Conservation (phyloP, 345 rosid species). For the Litchi chinensis region DNA sequence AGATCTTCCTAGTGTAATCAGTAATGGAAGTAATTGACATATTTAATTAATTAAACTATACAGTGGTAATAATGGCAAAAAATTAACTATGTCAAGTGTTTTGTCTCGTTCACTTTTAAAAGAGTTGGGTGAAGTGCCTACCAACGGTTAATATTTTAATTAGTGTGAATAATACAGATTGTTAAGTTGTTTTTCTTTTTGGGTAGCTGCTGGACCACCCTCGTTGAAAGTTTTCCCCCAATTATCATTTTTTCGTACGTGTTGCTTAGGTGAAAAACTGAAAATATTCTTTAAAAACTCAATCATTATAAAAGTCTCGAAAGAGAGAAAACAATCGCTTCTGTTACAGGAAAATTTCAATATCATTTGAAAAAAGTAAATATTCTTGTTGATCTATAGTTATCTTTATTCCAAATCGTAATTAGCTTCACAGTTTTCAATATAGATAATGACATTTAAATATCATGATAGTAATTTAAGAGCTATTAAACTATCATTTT, state of each 20-base stretch:
- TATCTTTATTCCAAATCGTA: background rate
- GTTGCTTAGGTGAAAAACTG: too few species aligned
- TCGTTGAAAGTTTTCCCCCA: background rate
- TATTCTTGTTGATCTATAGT: background rate
- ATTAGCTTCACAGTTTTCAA: background rate
- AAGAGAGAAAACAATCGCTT: background rate
- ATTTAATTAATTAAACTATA: too few species aligned
- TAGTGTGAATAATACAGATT: too few species aligned
- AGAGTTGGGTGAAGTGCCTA: background rate
- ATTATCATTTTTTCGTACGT: too few species aligned
- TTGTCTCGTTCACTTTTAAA: too few species aligned
- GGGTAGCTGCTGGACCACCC: background rate
- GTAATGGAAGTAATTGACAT: too few species aligned
- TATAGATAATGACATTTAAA: too few species aligned
- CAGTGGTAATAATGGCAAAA: too few species aligned
- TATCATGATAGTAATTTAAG: too few species aligned
- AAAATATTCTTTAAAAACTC: background rate
- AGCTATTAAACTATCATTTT: too few species aligned
- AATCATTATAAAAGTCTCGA: background rate
- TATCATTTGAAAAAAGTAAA: too few species aligned
- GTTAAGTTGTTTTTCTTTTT: background rate
- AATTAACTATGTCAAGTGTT: background rate
- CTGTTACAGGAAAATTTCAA: background rate
- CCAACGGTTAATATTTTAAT: background rate
- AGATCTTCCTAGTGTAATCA: too few species aligned